Base-by-base conservation (phyloP, 495 filamentous ascomycete species). In the Oleoguttula mirabilis region DNA sequence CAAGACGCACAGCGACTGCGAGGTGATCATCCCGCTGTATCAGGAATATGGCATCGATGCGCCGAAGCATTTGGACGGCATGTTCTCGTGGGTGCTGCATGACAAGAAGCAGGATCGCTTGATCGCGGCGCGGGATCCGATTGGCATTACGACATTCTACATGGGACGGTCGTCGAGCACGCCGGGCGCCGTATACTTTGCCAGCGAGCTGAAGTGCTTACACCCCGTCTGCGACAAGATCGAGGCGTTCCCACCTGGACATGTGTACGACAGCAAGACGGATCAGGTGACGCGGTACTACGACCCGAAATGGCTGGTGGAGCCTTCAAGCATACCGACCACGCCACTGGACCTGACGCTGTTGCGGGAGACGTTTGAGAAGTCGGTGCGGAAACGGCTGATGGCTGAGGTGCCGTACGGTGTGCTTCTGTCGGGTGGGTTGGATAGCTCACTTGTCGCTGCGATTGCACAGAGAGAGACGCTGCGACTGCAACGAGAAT, bases 321-420 rank as follows among this genome's bases (percentile, higher is more conserved):
- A 96, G 48, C 79, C 80, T 10, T 65, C 64, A 36, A 78, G 74
- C 48, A 71, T 93, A 17, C 88, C 90, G 2, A 67, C 80, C 10
- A 79, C 70, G 8, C 82, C 87, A 0, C 65, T 92, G 39, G 82
- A 96, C 65, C 77, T 85, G 58, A 88, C 80, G 66, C 42, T 70
- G 11, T 67, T 98, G 45, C 77, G 90, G 36, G 73, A 77, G 50
- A 79, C 81, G 0, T 69, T 98, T 30, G 90, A 95, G 71, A 79
- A 75, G 62, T 80, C 90, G 21, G 92, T 98, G 33, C 77, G 90
- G 55, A 98, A 98, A 68, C 76, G 90, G 44, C 68, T 98, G 55
- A 98, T 98, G 90, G 90, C 90, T 15, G 90, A 98, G 64, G 90
- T 98, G 34, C 90, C 90, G 14, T 98, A 94, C 60, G 90, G 90